Base-by-base conservation (phyloP, 371 early-diverging fungal genomes). In the Mucor velutinosus region DNA sequence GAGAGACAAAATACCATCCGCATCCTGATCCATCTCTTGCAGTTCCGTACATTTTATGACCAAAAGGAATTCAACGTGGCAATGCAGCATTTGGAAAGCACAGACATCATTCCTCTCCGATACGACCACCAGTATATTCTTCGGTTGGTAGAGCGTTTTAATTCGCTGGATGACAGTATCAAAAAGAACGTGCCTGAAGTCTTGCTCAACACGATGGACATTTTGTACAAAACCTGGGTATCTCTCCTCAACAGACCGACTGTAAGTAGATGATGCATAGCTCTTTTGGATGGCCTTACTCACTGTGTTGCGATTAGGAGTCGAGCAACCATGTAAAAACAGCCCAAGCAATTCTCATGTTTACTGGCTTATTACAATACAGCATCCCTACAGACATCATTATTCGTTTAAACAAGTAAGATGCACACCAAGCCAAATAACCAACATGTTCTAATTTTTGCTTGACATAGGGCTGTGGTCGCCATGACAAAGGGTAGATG, bases 341-440 rank as follows among this genome's bases (percentile, higher is more conserved):
- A 45, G 87, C 89, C 11, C 86, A 90, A 45, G 84, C 89, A 6
- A 57, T 97, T 15, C 86, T 93, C 71, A 84, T 90, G 49, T 95
- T 94, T 86, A 88, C 92, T 1, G 95, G 95, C 11, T 83, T 88
- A 66, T 85, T 95, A 62, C 92, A 92, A 75, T 92, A 93, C 78
- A 81, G 91, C 25, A 92, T 95, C 76, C 92, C 95, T 7, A 83
- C 86, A 3, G 95, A 95, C 60, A 90, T 90, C 0, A 89, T 91
- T 60, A 87, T 89, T 11, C 84, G 85, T 65, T 79, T 97, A 55
- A 95, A 91, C 75, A 88, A 90, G 62, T 85, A 76, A 65, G 68
- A 27, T 4, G 37, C 14, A 14, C 12, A 0, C 10, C 14, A 6
- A 27, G 0, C 27, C 11, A 0, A 21, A 0, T 25, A 1, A 21